Conservation (phyloP, 352 stramenopile genomes). For the Chrysophaeum taylorii region DNA sequence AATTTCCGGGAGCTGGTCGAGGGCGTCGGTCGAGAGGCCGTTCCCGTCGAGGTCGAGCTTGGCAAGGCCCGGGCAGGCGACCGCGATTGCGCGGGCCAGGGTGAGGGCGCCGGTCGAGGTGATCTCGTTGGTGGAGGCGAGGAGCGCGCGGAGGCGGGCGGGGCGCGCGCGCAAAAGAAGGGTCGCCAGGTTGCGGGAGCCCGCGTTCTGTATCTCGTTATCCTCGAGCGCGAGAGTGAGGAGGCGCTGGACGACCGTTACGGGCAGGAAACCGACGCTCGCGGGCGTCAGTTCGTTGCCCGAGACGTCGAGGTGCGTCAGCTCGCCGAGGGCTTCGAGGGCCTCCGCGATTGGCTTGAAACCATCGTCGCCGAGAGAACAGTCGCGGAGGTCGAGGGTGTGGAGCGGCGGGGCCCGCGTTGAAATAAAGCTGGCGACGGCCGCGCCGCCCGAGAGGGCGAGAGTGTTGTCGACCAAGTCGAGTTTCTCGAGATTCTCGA, state of each 20-base stretch:
- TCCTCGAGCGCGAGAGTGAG: conserved; percentile 74
- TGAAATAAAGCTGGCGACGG: conserved; percentile 67
- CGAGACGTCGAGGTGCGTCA: conserved; percentile 77
- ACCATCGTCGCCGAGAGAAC: conserved; percentile 72
- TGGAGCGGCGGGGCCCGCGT: conserved; percentile 48
- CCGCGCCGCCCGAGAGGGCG: conserved; percentile 56
- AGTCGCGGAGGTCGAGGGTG: conserved; percentile 76
- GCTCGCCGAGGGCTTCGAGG: conserved; percentile 43
- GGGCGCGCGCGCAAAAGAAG: conserved; percentile 43
- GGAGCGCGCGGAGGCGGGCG: conserved; percentile 56
- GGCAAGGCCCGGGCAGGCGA: conserved; percentile 28
- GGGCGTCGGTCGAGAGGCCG: conserved; percentile 28
- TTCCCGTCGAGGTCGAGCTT: conserved; percentile 38
- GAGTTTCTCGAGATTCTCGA: conserved; percentile 60
- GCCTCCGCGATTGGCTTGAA: conserved; percentile 63
- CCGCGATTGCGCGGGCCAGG: conserved; percentile 41
- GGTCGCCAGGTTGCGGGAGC: conserved; percentile 55
- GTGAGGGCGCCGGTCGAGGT: conserved; percentile 66
- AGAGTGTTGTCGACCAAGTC: conserved; percentile 89
- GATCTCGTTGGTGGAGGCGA: conserved; percentile 73
- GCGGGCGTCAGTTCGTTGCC: conserved; percentile 70
- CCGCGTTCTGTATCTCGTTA: conserved; percentile 78
- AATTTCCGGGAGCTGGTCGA: conserved; percentile 28
- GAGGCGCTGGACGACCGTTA: conserved; percentile 46
- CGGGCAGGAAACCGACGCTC: conserved; percentile 44